Evolutionary conservation across 176 grass and related monocot genomes (phyloP).

Genomic region (Lolium multiflorum): DNA sequence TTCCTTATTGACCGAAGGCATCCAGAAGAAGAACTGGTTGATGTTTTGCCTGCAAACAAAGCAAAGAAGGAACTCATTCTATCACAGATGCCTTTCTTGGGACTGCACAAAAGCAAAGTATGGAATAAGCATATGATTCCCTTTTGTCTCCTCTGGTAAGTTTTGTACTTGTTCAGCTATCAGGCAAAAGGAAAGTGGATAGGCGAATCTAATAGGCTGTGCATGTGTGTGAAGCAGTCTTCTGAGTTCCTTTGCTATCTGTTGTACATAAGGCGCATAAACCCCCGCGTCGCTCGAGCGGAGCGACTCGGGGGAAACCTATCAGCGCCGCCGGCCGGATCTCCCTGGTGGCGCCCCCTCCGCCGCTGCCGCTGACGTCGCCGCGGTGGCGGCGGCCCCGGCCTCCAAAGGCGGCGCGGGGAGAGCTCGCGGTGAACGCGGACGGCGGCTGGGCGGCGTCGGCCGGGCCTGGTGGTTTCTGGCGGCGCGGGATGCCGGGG

Average conservation of each 20-base stretch:
- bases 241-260: constrained; percentile 44
- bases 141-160: constrained; percentile 93
- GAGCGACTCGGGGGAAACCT: too few relatives aligned
- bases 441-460: too few relatives aligned
- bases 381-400: too few relatives aligned
- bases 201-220: constrained; percentile 55
- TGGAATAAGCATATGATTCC: constrained; percentile 90
- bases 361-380: too few relatives aligned
- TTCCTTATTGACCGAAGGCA: constrained; percentile 79
- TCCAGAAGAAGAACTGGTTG: constrained; percentile 82
- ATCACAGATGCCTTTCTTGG: constrained; percentile 73
- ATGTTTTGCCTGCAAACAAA: constrained; percentile 61
- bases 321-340: too few relatives aligned
- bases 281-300: too few relatives aligned
- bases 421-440: too few relatives aligned
- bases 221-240: constrained; percentile 42
- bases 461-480: too few relatives aligned
- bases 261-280: constrained; percentile 47
- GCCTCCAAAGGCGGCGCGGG: too few relatives aligned
- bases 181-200: constrained; percentile 64
- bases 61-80: constrained; percentile 73
- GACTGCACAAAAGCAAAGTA: constrained; percentile 82
- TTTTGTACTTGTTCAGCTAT: constrained; percentile 97
- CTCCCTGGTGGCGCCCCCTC: too few relatives aligned
- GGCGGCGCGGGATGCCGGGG: too few relatives aligned